phyloP scores from a whole-genome alignment of 352 stramenopile species.

The Phytophthora foliorum region DNA sequence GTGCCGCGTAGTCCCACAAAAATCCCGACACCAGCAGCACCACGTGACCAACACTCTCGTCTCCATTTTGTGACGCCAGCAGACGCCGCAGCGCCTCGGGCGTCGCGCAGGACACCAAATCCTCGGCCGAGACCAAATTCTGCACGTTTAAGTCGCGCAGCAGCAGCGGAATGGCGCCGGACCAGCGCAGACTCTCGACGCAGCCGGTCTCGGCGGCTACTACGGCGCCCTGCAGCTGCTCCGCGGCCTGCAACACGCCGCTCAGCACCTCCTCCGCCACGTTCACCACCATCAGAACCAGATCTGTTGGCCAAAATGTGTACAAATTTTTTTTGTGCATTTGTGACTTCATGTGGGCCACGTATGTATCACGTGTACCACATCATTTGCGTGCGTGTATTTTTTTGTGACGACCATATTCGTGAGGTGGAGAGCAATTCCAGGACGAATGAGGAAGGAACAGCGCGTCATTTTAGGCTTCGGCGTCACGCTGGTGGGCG shows the following conservation, averaged over 20 bases:
- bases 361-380: slow-evolving; percentile 6
- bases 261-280: slow-evolving; percentile 67
- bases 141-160: slow-evolving; percentile 66
- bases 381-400: neutral
- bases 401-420: slow-evolving; percentile 19
- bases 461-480: slow-evolving; percentile 46
- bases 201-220: slow-evolving; percentile 64
- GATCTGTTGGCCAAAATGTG: no score
- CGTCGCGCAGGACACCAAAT: slow-evolving; percentile 42
- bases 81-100: slow-evolving; percentile 28
- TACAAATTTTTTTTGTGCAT: neutral
- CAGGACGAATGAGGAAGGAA: slow-evolving; percentile 40
- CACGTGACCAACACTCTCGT: slow-evolving; percentile 47
- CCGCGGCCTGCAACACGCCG: slow-evolving; percentile 62
- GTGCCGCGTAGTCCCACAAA: slow-evolving; percentile 68
- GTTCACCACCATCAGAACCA: slow-evolving; percentile 45
- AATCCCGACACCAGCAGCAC: slow-evolving; percentile 66
- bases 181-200: slow-evolving; percentile 76
- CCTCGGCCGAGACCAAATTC: slow-evolving; percentile 55
- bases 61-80: slow-evolving; percentile 21
- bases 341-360: neutral
- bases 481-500: slow-evolving; percentile 42
- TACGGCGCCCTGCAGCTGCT: slow-evolving; percentile 59
- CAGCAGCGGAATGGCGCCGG: slow-evolving; percentile 69
- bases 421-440: slow-evolving; percentile 1